Conservation (phyloP, 2,329 filamentous ascomycete species). For the Escovopsis sp. region DNA sequence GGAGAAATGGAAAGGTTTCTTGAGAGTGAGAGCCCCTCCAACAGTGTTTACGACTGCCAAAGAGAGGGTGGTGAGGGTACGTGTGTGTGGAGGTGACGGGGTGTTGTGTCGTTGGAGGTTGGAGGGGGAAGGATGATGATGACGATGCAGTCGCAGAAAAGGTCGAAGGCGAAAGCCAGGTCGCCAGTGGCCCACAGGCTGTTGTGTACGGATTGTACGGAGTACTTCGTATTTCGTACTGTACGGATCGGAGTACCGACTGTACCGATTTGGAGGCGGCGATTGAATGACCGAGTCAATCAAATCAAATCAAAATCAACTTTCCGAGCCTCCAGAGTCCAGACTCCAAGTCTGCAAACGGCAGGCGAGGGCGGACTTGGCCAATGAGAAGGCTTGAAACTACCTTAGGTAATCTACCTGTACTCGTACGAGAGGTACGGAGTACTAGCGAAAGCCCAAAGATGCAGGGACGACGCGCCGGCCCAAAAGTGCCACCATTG, state of each 20-base stretch:
- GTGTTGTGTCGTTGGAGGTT: neutral
- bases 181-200: slow-evolving; percentile 2
- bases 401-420: no score
- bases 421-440: no score
- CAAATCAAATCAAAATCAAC: no score
- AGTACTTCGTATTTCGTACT: slow-evolving; percentile 9
- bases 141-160: slow-evolving; percentile 5
- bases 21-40: slow-evolving; percentile 1
- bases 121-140: slow-evolving; percentile 2
- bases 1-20: neutral
- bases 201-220: no score
- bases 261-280: slow-evolving; percentile 10
- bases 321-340: no score
- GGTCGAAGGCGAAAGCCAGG: slow-evolving; percentile 5
- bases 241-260: slow-evolving; percentile 23
- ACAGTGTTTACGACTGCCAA: neutral
- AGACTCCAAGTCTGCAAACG: no score
- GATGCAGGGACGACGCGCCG: no score
- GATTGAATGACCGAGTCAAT: no score
- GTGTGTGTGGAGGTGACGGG: neutral
- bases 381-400: no score
- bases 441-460: no score
- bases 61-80: neutral
- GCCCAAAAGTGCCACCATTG: no score
- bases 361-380: no score